Conservation (phyloP, 768 basidiomycete genomes). For the Rhodotorula diobovata region DNA sequence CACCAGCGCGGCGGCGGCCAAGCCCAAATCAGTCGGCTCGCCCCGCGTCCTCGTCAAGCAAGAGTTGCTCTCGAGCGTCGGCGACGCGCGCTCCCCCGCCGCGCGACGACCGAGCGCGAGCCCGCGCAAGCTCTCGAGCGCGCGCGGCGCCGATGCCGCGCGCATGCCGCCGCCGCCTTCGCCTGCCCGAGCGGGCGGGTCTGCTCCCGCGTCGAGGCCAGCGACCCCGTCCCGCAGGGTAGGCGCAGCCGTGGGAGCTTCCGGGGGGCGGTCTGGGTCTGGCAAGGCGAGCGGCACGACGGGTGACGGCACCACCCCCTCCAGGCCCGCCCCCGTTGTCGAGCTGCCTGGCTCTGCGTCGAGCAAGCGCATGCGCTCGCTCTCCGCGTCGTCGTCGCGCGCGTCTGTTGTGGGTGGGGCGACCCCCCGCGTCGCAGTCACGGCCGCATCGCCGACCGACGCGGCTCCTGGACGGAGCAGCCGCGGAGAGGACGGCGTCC, state of each 20-base stretch:
- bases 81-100: not conserved
- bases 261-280: too few relatives aligned
- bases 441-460: not conserved
- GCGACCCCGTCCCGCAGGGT: not conserved
- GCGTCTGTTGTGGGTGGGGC: too few relatives aligned
- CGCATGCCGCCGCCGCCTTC: not conserved
- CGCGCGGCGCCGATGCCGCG: not conserved
- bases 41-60: not conserved
- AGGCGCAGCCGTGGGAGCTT: too few relatives aligned
- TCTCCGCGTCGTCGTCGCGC: not conserved
- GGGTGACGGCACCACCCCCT: too few relatives aligned
- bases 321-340: not conserved
- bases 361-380: not conserved
- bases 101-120: not conserved
- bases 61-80: not conserved
- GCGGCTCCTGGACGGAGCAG: too few relatives aligned
- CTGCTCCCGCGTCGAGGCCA: not conserved
- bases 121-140: not conserved
- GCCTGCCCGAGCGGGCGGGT: not conserved
- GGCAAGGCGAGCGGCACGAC: too few relatives aligned
- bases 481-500: too few relatives aligned
- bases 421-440: not conserved
- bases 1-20: not conserved
- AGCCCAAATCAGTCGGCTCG: not conserved
- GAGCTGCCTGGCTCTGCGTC: not conserved